These are phyloP conservation scores for Amanita polypyramis DNA, from an alignment of 768 basidiomycete genomes.

Conservation along the genomic window DNA sequence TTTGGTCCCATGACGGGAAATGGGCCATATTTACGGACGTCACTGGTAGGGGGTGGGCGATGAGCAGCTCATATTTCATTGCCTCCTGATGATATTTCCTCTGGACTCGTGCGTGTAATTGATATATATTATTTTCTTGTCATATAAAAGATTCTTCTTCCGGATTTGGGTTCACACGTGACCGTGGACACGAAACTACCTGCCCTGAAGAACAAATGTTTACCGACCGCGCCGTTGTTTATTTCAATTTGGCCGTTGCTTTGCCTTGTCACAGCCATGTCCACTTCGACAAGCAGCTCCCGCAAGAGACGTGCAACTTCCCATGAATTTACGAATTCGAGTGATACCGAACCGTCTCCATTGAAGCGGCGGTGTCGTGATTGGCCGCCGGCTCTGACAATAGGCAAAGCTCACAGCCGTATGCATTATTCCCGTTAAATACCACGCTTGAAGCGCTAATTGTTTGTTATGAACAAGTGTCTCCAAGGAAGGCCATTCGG, in stretches of 20 bases:
- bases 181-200: neutral
- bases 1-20: constrained; percentile 51
- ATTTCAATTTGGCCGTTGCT: neutral
- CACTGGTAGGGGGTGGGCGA: constrained; percentile 44
- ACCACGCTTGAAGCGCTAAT: neutral
- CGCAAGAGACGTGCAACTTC: constrained; percentile 18
- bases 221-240: neutral
- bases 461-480: neutral
- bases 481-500: constrained; percentile 11
- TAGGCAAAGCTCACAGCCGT: neutral
- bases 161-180: neutral
- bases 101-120: neutral
- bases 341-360: constrained; percentile 1
- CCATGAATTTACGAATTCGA: neutral
- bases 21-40: constrained; percentile 56
- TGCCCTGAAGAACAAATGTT: constrained; percentile 1
- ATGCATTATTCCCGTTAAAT: neutral
- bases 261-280: neutral
- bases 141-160: neutral
- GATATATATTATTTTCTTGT: constrained; percentile 4
- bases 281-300: constrained; percentile 9
- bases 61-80: constrained; percentile 16
- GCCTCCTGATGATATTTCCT: constrained; percentile 13
- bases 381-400: neutral
- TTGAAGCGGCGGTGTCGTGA: neutral